A percentile compares a stretch with the other conserved stretches of the same genome.
Conservation (phyloP, 2,329 filamentous ascomycete species). For the Ceratocystis destructans region DNA sequence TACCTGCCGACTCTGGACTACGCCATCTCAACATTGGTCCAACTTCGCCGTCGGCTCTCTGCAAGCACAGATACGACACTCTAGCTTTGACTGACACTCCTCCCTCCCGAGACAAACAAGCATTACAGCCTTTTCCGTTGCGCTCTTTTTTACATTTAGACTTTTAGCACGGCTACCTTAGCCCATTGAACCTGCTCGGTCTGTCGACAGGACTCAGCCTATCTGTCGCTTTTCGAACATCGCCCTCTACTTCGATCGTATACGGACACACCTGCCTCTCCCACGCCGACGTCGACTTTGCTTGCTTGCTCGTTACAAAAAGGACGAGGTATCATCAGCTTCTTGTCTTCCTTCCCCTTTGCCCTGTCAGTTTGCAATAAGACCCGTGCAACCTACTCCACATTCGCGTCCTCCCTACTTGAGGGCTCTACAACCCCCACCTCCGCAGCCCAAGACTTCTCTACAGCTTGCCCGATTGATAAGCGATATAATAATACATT, state of each 20-base stretch:
- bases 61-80: neutral
- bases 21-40: slow-evolving; percentile 5
- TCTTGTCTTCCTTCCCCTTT: neutral
- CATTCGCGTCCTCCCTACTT: slow-evolving; percentile 1
- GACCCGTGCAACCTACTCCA: slow-evolving; percentile 2
- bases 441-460: neutral
- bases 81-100: neutral
- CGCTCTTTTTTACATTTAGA: neutral
- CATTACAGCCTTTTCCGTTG: neutral
- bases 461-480: slow-evolving; percentile 1
- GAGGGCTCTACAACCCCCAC: neutral
- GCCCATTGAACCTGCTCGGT: neutral
- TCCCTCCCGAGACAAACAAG: neutral
- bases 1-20: neutral
- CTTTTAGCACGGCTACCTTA: neutral
- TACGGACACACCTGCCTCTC: neutral
- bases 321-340: neutral
- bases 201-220: neutral
- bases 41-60: neutral
- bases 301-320: neutral
- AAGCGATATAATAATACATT: neutral
- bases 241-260: neutral
- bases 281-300: neutral
- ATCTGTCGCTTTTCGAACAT: neutral
- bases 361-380: neutral